phyloP scores from a whole-genome alignment of 495 filamentous ascomycete species.

The Penicillium malachiteum region DNA sequence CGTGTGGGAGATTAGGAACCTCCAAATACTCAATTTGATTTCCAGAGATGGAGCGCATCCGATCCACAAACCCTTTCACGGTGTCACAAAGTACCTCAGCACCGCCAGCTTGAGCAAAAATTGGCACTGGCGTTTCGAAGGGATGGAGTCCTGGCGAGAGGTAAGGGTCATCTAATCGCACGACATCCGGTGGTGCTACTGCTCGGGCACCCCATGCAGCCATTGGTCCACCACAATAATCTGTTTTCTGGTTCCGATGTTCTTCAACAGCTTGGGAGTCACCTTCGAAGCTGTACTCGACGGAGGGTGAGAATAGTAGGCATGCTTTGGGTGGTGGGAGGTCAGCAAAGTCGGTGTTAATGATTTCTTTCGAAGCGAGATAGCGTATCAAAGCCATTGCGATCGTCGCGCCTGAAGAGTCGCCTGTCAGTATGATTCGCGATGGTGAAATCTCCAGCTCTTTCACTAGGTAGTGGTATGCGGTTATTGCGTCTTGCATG shows the following conservation, averaged over 20 bases:
- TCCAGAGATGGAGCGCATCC: conserved; percentile 21
- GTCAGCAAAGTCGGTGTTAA: neutral
- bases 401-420: conserved; percentile 42
- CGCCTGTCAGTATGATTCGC: conserved; percentile 39
- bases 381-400: conserved; percentile 41
- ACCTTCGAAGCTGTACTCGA: conserved; percentile 16
- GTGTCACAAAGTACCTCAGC: conserved; percentile 36
- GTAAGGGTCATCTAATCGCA: conserved; percentile 26
- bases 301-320: conserved; percentile 35
- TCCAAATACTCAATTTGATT: conserved; percentile 25
- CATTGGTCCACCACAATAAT: conserved; percentile 28
- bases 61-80: conserved; percentile 21
- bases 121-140: conserved; percentile 30
- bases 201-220: conserved; percentile 29
- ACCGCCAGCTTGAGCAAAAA: conserved; percentile 33
- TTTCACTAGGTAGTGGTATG: conserved; percentile 27
- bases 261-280: conserved; percentile 4
- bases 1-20: conserved; percentile 28
- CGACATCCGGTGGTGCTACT: conserved; percentile 16
- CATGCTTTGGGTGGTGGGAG: conserved; percentile 20
- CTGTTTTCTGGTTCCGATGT: conserved; percentile 27
- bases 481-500: conserved; percentile 10
- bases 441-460: conserved; percentile 23
- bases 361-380: conserved; percentile 1
- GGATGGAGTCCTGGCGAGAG: conserved; percentile 25